These are phyloP conservation scores for Phytopythium aichiense DNA, from an alignment of 352 stramenopile species.

Conservation along the genomic window DNA sequence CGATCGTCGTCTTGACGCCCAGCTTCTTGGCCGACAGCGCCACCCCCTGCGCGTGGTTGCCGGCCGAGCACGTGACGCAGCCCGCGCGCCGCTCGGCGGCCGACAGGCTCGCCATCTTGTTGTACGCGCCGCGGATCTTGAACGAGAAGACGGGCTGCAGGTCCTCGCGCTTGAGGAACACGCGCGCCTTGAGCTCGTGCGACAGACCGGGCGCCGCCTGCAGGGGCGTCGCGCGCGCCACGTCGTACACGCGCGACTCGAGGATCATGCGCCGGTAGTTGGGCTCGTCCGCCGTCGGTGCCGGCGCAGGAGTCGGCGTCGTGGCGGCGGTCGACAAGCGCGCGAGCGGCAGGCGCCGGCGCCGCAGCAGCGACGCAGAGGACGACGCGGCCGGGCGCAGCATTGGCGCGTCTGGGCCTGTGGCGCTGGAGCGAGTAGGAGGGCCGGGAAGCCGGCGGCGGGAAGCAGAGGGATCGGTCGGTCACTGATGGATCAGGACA, in stretches of 20 bases:
- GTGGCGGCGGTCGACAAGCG: neutral
- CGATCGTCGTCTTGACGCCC: conserved; percentile 92
- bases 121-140: conserved; percentile 98
- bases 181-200: conserved; percentile 68
- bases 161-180: conserved; percentile 96
- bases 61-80: conserved; percentile 82
- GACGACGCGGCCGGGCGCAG: neutral
- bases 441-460: neutral
- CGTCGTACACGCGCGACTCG: conserved; percentile 83
- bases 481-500: no score
- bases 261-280: conserved; percentile 88
- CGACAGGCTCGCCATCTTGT: conserved; percentile 96
- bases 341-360: neutral
- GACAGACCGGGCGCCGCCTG: conserved; percentile 66
- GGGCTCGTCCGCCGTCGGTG: conserved; percentile 8
- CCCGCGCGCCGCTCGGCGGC: conserved; percentile 65
- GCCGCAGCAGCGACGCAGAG: conserved; percentile 2
- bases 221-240: conserved; percentile 81
- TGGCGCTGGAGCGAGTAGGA: neutral
- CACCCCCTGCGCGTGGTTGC: conserved; percentile 99
- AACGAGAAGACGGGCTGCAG: conserved; percentile 98
- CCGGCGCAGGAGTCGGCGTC: no score
- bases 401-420: neutral
- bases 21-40: conserved; percentile 92
- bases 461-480: neutral